Conservation (phyloP, 805 yeast genomes). For the Brettanomyces anomalus region DNA sequence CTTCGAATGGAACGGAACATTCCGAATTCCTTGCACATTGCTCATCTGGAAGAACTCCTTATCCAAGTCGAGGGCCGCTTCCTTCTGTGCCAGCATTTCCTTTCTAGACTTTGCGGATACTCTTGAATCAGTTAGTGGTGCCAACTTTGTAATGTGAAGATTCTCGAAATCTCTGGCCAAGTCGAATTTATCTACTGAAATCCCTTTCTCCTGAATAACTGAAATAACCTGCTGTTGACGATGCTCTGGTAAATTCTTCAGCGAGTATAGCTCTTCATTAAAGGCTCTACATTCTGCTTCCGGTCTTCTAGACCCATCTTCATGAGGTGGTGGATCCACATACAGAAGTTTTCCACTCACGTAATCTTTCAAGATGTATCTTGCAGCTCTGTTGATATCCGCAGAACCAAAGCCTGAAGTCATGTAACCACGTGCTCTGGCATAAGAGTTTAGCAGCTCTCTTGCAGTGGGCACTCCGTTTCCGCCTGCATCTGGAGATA, state of each 20-base stretch:
- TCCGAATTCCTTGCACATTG: conserved; percentile 51
- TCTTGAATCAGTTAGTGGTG: not conserved
- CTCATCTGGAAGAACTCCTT: conserved; percentile 74
- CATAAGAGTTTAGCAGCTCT: conserved; percentile 85
- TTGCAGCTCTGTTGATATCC: conserved; percentile 89
- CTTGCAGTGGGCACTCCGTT: conserved; percentile 82
- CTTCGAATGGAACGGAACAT: conserved; percentile 64
- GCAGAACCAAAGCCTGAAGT: conserved; percentile 96
- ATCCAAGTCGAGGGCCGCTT: conserved; percentile 78
- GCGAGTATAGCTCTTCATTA: conserved; percentile 65
- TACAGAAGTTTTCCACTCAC: conserved; percentile 84
- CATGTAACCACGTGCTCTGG: conserved; percentile 95
- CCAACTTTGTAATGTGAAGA: conserved; percentile 59
- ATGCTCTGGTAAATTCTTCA: conserved; percentile 57
- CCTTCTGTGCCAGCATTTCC: conserved; percentile 12
- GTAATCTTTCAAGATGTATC: conserved; percentile 88
- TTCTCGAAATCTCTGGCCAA: conserved; percentile 60
- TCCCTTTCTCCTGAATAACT: conserved; percentile 53
- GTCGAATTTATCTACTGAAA: conserved; percentile 45
- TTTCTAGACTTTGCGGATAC: not conserved
- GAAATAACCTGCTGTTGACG: conserved; percentile 62
- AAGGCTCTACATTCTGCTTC: conserved; percentile 52
- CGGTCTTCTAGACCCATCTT: conserved; percentile 42
- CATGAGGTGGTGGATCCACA: conserved; percentile 82
- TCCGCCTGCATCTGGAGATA: conserved; percentile 79